phyloP scores from a whole-genome alignment of 768 basidiomycete genomes.

The Kwoniella bestiolae region DNA sequence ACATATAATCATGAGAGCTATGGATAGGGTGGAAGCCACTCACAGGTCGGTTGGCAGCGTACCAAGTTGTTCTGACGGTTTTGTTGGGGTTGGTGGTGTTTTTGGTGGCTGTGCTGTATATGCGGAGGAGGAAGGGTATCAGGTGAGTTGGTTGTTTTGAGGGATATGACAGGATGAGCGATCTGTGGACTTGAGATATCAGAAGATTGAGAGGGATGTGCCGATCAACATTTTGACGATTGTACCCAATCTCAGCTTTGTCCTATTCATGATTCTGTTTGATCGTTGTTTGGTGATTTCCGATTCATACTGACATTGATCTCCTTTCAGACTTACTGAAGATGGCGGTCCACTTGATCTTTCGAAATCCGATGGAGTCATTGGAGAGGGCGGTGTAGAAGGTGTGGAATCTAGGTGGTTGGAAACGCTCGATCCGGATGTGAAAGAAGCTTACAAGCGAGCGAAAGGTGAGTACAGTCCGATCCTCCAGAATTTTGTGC shows the following conservation, averaged over 20 bases:
- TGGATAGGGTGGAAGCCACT: conserved; percentile 12
- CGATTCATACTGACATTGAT: conserved; percentile 44
- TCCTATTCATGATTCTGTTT: background rate
- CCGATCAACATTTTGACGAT: too few species aligned
- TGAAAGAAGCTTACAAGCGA: conserved; percentile 72
- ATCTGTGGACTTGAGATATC: background rate
- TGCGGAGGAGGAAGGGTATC: conserved; percentile 59
- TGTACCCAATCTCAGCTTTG: background rate
- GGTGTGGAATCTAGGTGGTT: conserved; percentile 92
- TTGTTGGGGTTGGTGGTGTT: conserved; percentile 90
- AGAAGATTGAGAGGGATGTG: too few species aligned
- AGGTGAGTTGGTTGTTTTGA: conserved; percentile 29
- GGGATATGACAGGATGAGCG: background rate
- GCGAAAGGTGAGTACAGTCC: conserved; percentile 73
- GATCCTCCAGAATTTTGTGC: too few species aligned
- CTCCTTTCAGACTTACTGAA: conserved; percentile 72
- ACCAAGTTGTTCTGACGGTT: conserved; percentile 79
- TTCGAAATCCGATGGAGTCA: conserved; percentile 79
- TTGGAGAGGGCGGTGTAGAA: conserved; percentile 91
- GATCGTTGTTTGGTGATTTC: background rate
- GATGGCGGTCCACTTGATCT: conserved; percentile 91
- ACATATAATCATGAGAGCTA: background rate
- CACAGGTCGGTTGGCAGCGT: conserved; percentile 56
- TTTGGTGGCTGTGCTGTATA: conserved; percentile 82
- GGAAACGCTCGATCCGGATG: conserved; percentile 72